Evolutionary conservation across 2,329 filamentous ascomycete species (phyloP).

Genomic region (Capronia americana): DNA sequence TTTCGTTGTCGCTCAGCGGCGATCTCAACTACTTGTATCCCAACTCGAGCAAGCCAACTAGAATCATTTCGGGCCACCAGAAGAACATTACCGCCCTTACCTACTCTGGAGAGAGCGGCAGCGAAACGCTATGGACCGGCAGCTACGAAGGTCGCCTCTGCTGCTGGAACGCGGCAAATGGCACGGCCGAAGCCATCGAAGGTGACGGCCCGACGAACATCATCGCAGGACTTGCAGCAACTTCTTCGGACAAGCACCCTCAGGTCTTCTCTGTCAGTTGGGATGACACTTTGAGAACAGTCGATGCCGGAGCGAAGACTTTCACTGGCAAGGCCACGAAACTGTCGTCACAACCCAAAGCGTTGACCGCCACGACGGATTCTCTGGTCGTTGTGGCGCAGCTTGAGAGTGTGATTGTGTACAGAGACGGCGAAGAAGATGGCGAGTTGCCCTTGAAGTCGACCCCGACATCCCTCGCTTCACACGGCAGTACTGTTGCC

Average conservation of each 20-base stretch:
- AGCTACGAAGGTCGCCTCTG: constrained; percentile 90
- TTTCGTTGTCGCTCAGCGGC: constrained; percentile 85
- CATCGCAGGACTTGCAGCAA: constrained; percentile 74
- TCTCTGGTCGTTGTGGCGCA: constrained; percentile 65
- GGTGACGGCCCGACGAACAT: constrained; percentile 86
- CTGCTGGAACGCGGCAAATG: constrained; percentile 78
- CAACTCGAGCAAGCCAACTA: constrained; percentile 71
- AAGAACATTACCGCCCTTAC: constrained; percentile 85
- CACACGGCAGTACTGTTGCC: constrained; percentile 70
- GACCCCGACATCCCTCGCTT: constrained; percentile 74
- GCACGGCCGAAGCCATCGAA: constrained; percentile 72
- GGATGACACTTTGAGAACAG: constrained; percentile 86
- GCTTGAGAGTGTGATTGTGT: constrained; percentile 64
- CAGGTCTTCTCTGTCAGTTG: constrained; percentile 86
- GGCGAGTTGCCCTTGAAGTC: constrained; percentile 68
- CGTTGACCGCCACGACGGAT: constrained; percentile 64
- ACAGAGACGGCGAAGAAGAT: constrained; percentile 61
- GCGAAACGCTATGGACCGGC: constrained; percentile 76
- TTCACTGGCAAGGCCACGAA: constrained; percentile 74
- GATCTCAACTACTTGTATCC: constrained; percentile 87
- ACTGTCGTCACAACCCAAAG: constrained; percentile 81
- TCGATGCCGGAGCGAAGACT: constrained; percentile 75
- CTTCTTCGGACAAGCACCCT: constrained; percentile 48
- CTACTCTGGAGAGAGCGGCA: constrained; percentile 56
- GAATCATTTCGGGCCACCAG: constrained; percentile 83